Evolutionary conservation across 2,329 filamentous ascomycete species (phyloP), one percentile per base, ranked within the genome.

Genomic region (Blastomyces percursus): DNA sequence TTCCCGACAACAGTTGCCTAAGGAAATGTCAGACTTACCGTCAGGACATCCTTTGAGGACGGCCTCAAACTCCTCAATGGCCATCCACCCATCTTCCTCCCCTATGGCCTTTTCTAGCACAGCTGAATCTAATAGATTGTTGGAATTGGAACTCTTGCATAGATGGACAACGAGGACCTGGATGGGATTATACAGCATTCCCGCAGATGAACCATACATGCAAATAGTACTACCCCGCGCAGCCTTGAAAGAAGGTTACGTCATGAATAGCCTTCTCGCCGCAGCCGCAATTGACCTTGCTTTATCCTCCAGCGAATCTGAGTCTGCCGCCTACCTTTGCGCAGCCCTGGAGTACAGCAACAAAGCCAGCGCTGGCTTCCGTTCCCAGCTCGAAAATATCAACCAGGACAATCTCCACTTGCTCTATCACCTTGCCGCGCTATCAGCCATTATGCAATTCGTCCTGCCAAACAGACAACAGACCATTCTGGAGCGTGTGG

Each of bases 61-160:
- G 1, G 6, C n/a, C 21, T 24, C 55, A 16, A 11, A 24, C 21
- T 44, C 27, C 16, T 48, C 57, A 4, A 19, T 32, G 27, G 12
- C n/a, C 27, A n/a, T 61, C 32, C 38, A 30, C 30, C 60, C 50
- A 4, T 56, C 9, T 8, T n/a, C 21, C n/a, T 61, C 60, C 2
- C 21, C 50, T 44, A 12, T 54, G n/a, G 16, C 60, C 7, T 61
- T 61, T 61, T 56, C 61, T 11, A 61, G 48, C 5, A 32, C 62
- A 14, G 1, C 48, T 42, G 66, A 66, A 57, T 64, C 64, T 9
- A 68, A 67, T 0, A 68, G 72, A 35, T 66, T 72, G 19, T 68
- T 78, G 30, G 77, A 79, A 64, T 71, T 80, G 4, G 75, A 78
- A 61, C 66, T 80, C 58, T 77, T 80, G 74, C 76, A 79, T 61